Evolutionary conservation across 495 filamentous ascomycete species (phyloP), one percentile per base, ranked within the genome.

Genomic region (Penicillium samsonianum): DNA sequence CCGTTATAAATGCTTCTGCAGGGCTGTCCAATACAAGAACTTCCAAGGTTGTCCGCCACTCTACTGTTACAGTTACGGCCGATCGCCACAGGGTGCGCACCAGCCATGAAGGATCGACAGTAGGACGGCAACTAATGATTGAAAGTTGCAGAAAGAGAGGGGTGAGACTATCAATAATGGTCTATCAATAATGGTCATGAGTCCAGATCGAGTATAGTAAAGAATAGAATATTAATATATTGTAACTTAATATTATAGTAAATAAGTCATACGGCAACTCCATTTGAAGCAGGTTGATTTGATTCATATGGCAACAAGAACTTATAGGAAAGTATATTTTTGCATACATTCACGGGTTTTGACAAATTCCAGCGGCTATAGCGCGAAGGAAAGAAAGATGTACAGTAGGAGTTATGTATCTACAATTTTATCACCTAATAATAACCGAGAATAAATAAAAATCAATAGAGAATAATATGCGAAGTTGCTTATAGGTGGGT

Each of bases 61-160:
- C 20, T 40, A 41, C 50, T 17, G 35, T 26, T 40, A 52, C 37
- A 17, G 49, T 46, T 35, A 45, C 40, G 19, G 49, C 35, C 35
- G 52, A 54, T 54, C 52, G 41, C 52, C 31, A 58, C 59, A 53
- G 55, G 47, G 59, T 62, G 54, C 52, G 54, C 54, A 58, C 43
- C 54, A 43, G 42, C 49, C 54, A 62, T 51, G 37, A n/a, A 31
- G 9, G 55, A 57, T 57, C 55, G 55, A 51, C 55, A 23, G 17
- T 31, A 12, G 35, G 26, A 47, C 49, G 48, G 50, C 14, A 28
- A 30, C 50, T 45, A 46, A 54, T 8, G 25, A 25, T 20, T 40
- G 5, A 10, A 41, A 38, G 16, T 45, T 45, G 40, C 35, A 52
- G 35, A 31, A 31, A 20, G 19, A 47, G 44, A n/a, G 46, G 46